Percentiles rank a stretch among this genome's conserved stretches.
Conservation (phyloP, 306 rosid genomes). For the Acacia acuminata region DNA sequence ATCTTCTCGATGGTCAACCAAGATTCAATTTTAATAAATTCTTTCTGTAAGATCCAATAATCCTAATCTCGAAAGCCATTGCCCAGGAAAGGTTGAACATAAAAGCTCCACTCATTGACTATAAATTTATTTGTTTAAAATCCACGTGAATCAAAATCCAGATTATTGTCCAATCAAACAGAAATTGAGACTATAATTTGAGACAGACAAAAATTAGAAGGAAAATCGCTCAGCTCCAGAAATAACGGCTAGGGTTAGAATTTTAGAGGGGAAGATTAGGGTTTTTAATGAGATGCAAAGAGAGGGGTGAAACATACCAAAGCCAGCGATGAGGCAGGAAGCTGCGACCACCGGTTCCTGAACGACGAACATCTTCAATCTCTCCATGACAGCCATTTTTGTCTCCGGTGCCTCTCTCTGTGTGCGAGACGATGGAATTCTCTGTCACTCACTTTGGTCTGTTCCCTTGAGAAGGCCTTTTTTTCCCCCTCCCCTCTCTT, state of each 20-base stretch:
- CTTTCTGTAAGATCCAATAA: background rate
- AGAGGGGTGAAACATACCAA: constrained; percentile 55
- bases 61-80: background rate
- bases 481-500: no score
- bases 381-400: constrained; percentile 80
- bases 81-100: background rate
- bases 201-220: background rate
- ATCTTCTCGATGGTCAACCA: background rate
- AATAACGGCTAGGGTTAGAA: background rate
- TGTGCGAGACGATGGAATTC: background rate
- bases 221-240: background rate
- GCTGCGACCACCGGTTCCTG: constrained; percentile 94
- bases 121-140: background rate
- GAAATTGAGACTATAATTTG: background rate
- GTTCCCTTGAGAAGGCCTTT: background rate
- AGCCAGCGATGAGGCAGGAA: constrained; percentile 82
- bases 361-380: constrained; percentile 76
- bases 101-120: background rate
- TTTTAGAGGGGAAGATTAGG: constrained; percentile 14
- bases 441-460: background rate
- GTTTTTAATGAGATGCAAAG: constrained; percentile 16
- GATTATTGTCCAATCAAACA: constrained; percentile 5
- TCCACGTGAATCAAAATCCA: background rate
- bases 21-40: background rate
- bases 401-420: background rate